Conservation (phyloP, 768 basidiomycete genomes). For the Boletus coccyginus region DNA sequence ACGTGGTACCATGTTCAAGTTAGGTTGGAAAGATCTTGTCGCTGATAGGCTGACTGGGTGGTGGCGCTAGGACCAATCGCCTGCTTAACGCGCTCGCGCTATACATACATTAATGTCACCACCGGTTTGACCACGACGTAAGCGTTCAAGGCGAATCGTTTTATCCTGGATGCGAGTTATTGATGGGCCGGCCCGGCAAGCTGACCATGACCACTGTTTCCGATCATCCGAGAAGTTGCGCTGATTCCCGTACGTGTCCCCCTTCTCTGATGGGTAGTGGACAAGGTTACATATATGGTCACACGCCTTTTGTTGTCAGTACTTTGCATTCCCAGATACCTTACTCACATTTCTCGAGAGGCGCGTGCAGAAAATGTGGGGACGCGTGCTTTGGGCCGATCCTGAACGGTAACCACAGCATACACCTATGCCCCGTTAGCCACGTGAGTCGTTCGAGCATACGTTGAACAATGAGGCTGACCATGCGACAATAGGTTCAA, state of each 20-base stretch:
- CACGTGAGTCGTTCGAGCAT: background rate
- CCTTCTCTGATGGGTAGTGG: background rate
- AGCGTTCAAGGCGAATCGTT: background rate
- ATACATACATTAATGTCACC: background rate
- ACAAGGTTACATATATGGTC: background rate
- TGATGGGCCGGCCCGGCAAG: too few species aligned
- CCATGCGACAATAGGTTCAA: background rate
- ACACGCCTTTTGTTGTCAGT: background rate
- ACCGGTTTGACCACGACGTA: conserved; percentile 1
- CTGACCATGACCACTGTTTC: background rate
- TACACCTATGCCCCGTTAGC: conserved; percentile 1
- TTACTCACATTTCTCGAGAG: background rate
- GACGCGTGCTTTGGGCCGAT: background rate
- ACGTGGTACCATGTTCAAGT: background rate
- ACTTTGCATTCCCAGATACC: background rate
- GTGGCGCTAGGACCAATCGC: background rate
- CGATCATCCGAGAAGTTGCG: background rate
- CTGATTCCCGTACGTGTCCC: background rate
- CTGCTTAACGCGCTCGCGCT: background rate
- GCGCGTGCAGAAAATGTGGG: background rate
- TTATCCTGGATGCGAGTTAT: too few species aligned
- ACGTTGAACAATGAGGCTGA: background rate
- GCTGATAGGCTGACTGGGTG: background rate
- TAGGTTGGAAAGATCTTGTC: background rate
- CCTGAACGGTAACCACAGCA: background rate